Percentiles rank a stretch among this genome's conserved stretches.
Evolutionary conservation across 2,329 filamentous ascomycete species (phyloP).

Genomic region (Phialophora macrospora): DNA sequence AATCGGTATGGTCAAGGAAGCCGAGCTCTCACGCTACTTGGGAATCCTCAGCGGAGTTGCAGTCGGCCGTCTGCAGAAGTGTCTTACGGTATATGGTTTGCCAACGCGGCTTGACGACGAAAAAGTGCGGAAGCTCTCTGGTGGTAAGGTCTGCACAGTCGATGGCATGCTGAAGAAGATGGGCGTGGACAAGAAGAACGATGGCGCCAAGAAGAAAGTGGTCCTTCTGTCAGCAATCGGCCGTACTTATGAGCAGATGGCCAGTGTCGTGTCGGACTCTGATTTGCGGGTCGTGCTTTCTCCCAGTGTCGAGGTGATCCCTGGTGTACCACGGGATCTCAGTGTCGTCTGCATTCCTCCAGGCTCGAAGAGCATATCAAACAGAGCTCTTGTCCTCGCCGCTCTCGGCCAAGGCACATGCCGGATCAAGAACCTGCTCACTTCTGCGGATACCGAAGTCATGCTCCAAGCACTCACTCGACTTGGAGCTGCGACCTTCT

Average conservation of each 20-base stretch:
- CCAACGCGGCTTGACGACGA: constrained; percentile 86
- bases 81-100: constrained; percentile 89
- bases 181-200: constrained; percentile 99
- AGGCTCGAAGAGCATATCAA: constrained; percentile 97
- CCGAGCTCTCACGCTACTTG: constrained; percentile 86
- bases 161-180: constrained; percentile 87
- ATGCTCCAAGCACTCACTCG: constrained; percentile 92
- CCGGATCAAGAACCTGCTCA: constrained; percentile 86
- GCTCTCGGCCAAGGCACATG: constrained; percentile 86
- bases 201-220: constrained; percentile 92
- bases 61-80: constrained; percentile 87
- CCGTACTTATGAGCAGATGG: constrained; percentile 81
- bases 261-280: constrained; percentile 84
- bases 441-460: constrained; percentile 95
- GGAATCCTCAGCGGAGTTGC: constrained; percentile 84
- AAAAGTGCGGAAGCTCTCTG: constrained; percentile 78
- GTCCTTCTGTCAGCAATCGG: constrained; percentile 91
- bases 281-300: constrained; percentile 84
- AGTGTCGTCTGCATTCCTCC: constrained; percentile 82
- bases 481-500: constrained; percentile 83
- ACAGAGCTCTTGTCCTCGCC: constrained; percentile 90
- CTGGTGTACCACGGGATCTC: constrained; percentile 69
- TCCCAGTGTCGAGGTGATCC: constrained; percentile 73
- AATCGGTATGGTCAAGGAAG: constrained; percentile 98
- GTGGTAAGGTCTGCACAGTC: constrained; percentile 84